Percentiles rank a stretch among this genome's conserved stretches.
Evolutionary conservation across 805 yeast species (phyloP).

Genomic region (Kurtzmaniella cleridarum): DNA sequence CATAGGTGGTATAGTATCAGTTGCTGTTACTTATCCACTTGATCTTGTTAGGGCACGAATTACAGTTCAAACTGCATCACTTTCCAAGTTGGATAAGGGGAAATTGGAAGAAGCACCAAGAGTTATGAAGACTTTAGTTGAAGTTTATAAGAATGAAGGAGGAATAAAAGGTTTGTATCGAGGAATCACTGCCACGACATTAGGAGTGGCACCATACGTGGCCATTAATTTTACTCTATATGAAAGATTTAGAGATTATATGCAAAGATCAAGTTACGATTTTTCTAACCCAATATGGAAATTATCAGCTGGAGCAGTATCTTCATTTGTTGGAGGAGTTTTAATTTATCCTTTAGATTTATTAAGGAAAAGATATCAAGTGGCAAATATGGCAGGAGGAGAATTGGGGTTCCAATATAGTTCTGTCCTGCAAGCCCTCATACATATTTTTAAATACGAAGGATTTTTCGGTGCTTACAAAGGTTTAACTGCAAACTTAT

Average conservation of each 20-base stretch:
- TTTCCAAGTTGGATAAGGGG: conserved; percentile 43
- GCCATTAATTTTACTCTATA: conserved; percentile 89
- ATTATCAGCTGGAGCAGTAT: conserved; percentile 72
- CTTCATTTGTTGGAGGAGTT: conserved; percentile 89
- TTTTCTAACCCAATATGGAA: conserved; percentile 46
- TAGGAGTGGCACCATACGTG: conserved; percentile 95
- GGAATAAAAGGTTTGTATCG: conserved; percentile 73
- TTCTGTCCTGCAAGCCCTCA: conserved; percentile 71
- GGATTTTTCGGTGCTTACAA: conserved; percentile 70
- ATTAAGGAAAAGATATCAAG: conserved; percentile 85
- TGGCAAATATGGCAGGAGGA: conserved; percentile 71
- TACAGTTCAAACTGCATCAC: conserved; percentile 78
- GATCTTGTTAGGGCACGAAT: conserved; percentile 88
- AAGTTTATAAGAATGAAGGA: conserved; percentile 74
- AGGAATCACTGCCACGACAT: conserved; percentile 84
- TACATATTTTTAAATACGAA: conserved; percentile 63
- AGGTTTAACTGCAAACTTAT: conserved; percentile 73
- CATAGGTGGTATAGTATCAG: conserved; percentile 74
- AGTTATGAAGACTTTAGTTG: conserved; percentile 48
- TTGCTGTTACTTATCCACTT: conserved; percentile 82
- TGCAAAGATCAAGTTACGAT: conserved; percentile 32
- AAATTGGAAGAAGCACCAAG: conserved; percentile 62
- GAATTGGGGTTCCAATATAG: conserved; percentile 78
- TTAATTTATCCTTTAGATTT: conserved; percentile 89
- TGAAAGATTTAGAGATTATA: conserved; percentile 66